Evolutionary conservation across 129 eudicot species (phyloP).

Genomic region (Rutidosis leptorrhynchoides): DNA sequence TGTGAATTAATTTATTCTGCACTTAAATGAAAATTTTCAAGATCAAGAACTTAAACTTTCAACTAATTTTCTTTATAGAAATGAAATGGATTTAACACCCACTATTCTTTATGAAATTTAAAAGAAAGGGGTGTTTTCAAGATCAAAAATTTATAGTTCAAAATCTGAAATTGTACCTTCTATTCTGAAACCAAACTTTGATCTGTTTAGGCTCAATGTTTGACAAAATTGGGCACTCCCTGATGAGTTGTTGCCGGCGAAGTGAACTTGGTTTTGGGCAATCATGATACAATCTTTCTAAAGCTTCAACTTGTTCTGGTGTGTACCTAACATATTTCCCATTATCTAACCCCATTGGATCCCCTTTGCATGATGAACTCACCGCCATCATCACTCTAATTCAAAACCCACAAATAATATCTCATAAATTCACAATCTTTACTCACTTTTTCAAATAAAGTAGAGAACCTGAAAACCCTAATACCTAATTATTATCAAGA

Average conservation of each 20-base stretch:
- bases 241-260: conserved; percentile 84
- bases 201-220: conserved; percentile 94
- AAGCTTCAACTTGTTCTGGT: conserved; percentile 93
- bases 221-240: conserved; percentile 87
- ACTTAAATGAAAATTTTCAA: neutral
- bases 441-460: neutral
- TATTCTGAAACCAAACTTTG: conserved; percentile 95
- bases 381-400: conserved; percentile 82
- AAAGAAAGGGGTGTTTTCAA: conserved; percentile 14
- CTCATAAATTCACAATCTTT: conserved; percentile 20
- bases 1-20: neutral
- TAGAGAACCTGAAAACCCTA: conserved; percentile 11
- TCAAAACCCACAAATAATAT: conserved; percentile 4
- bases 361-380: conserved; percentile 62
- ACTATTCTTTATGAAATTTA: neutral
- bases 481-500: conserved; percentile 2
- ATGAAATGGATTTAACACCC: neutral
- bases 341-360: conserved; percentile 60
- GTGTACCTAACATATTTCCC: conserved; percentile 90
- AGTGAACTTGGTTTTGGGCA: conserved; percentile 93
- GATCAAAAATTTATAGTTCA: neutral
- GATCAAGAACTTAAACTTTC: conserved; percentile 3
- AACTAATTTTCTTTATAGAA: neutral
- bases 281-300: conserved; percentile 80
- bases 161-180: conserved; percentile 46